Base-by-base conservation (phyloP, 164 flowering plant genomes). In the Amborella trichopoda region DNA sequence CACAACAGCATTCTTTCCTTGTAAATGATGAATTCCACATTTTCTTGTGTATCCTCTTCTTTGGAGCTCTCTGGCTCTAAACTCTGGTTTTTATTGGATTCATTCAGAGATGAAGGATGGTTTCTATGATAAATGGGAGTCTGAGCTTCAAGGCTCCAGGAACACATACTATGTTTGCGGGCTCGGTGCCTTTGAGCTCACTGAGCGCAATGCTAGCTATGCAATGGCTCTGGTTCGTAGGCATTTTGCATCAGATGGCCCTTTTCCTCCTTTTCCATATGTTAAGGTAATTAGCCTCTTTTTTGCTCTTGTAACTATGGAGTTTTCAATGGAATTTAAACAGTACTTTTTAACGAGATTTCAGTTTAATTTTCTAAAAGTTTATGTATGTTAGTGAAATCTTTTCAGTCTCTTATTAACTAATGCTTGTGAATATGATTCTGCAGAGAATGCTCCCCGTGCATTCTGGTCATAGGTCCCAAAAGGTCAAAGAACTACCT, bases 181-280 rank as follows among this genome's bases (percentile, higher is more conserved):
- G 24, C 83, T 83, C 11, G 65, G 71, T 78, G 89, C 86, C 26
- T 83, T 83, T 60, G 94, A 83, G 66, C 83, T 83, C 40, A 83
- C 89, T 5, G 89, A 83, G 62, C 78, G 94, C 52, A 83, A 80
- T 64, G 71, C 94, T 47, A 66, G 78, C 39, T 83, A 83, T 58
- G 63, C 88, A 27, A 72, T 75, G 74, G 75, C 73, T 46, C 63
- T 76, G 20, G 58, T 75, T 16, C 59, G 74, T 65, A 80, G 71
- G 68, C 83, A 80, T 64, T 83, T 80, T 42, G 81, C 94, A n/a
- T 60, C 36, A 48, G 53, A 66, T 25, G 58, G 50, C 50, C 30
- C 76, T 26, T 5, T 46, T 34, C 94, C 81, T 10, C 26, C 23
- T 26, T 67, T 66, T 62, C 81, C 86, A 30, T 80, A 83, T 58